These are phyloP conservation scores for Plantago ovata DNA, from an alignment of 257 asterid genomes.

Conservation along the genomic window DNA sequence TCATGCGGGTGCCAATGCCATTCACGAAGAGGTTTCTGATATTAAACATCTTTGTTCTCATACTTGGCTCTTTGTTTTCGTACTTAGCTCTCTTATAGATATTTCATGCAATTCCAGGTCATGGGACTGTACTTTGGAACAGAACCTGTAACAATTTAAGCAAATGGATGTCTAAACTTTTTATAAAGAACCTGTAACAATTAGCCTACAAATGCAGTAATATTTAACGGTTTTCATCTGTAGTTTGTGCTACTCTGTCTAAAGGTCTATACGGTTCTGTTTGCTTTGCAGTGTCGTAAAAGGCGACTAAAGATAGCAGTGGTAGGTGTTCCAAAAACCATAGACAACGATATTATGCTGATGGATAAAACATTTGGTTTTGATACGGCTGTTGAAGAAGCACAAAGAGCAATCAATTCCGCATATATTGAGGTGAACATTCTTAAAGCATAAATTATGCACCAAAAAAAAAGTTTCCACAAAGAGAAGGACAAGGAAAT, in stretches of 20 bases:
- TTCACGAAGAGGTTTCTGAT: conserved; percentile 76
- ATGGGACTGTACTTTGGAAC: not conserved
- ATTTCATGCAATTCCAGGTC: not conserved
- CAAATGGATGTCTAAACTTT: too few species aligned
- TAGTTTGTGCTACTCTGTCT: not conserved
- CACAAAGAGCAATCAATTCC: conserved; percentile 90
- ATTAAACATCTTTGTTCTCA: not conserved
- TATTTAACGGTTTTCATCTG: not conserved
- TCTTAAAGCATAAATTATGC: conserved; percentile 10
- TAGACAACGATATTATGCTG: conserved; percentile 90
- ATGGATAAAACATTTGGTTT: conserved; percentile 98
- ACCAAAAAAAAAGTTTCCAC: not conserved
- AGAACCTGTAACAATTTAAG: not conserved
- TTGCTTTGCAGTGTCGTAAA: conserved; percentile 57
- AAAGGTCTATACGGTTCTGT: conserved; percentile 1
- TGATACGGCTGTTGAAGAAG: conserved; percentile 99
- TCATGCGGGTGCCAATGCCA: conserved; percentile 97
- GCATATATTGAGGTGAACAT: conserved; percentile 81
- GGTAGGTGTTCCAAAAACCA: conserved; percentile 97
- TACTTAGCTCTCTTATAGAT: not conserved
- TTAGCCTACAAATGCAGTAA: not conserved
- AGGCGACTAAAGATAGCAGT: conserved; percentile 68
- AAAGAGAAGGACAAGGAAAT: not conserved
- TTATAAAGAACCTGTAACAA: not conserved
- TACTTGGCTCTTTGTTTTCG: too few species aligned